Evolutionary conservation across 2,329 filamentous ascomycete species (phyloP).

Genomic region (Ceratocystis alfenasii): DNA sequence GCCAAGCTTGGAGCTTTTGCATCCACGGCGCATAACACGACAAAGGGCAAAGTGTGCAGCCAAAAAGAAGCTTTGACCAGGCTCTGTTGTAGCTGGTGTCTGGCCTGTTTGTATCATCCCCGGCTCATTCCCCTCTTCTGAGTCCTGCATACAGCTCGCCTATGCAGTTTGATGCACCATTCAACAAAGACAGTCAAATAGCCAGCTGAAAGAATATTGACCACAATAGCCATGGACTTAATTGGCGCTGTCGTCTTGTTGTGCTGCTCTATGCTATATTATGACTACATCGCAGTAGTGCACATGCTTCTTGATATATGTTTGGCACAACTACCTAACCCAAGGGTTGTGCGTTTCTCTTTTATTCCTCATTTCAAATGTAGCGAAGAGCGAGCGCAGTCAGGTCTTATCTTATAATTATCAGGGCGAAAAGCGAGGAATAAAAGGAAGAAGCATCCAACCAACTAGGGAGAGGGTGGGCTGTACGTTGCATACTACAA

Average conservation of each 20-base stretch:
- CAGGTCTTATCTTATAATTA: too few species aligned
- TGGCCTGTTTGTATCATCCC: neutral
- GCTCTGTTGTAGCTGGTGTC: neutral
- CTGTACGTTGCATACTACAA: neutral
- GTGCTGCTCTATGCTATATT: too few species aligned
- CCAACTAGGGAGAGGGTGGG: neutral
- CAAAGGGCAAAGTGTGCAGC: neutral
- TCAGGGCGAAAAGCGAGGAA: neutral
- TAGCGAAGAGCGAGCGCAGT: too few species aligned
- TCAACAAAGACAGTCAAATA: too few species aligned
- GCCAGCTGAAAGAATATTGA: too few species aligned
- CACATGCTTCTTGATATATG: neutral
- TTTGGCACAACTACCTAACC: too few species aligned
- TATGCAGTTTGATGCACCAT: neutral
- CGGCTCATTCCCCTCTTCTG: neutral
- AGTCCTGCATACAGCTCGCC: neutral
- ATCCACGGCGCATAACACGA: slow-evolving; percentile 2
- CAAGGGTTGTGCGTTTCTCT: too few species aligned
- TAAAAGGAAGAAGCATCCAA: neutral
- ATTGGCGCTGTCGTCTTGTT: too few species aligned
- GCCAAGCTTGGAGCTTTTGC: slow-evolving; percentile 9
- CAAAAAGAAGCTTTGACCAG: slow-evolving; percentile 2
- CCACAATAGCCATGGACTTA: too few species aligned
- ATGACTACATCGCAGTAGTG: neutral
- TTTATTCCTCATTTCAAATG: too few species aligned